Conservation (phyloP, 78 protist genomes). For the Cyanophora paradoxa region DNA sequence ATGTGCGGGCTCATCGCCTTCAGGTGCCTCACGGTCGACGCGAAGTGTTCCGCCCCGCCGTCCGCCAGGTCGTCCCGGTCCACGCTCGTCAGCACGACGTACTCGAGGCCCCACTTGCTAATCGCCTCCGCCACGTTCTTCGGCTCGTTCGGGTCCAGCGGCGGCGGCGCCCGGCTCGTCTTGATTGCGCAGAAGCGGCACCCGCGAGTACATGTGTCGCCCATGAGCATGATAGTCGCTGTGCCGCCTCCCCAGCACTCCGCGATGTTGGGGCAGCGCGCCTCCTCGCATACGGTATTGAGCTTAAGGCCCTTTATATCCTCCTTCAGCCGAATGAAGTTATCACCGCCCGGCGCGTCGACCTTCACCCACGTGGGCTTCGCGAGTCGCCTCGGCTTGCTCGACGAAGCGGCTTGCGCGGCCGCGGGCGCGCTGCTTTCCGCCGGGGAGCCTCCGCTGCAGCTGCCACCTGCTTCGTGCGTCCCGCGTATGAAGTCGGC, state of each 20-base stretch:
- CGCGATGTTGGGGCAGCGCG: conserved; percentile 58
- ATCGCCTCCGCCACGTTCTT: conserved; percentile 58
- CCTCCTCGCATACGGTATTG: conserved; percentile 39
- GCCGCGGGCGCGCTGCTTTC: too few species aligned
- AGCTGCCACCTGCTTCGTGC: too few species aligned
- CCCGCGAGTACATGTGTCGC: conserved; percentile 86
- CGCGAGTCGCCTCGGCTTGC: too few species aligned
- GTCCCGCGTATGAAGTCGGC: too few species aligned
- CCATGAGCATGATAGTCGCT: conserved; percentile 89
- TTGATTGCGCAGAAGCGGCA: conserved; percentile 89
- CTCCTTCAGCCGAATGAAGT: background rate
- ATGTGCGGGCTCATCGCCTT: conserved; percentile 36
- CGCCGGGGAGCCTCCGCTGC: too few species aligned
- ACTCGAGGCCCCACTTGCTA: conserved; percentile 71
- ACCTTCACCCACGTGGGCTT: background rate
- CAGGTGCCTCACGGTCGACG: conserved; percentile 46
- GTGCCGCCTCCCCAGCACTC: conserved; percentile 95
- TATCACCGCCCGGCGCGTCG: background rate
- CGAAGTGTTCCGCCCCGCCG: conserved; percentile 73
- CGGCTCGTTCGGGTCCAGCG: conserved; percentile 81
- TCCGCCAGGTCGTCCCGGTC: conserved; percentile 86
- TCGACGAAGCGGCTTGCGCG: too few species aligned
- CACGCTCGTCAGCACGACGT: conserved; percentile 83
- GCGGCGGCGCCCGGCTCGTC: conserved; percentile 67
- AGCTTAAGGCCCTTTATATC: background rate